Conservation (phyloP, 2,329 filamentous ascomycete genomes). For the Claviceps digitariae region DNA sequence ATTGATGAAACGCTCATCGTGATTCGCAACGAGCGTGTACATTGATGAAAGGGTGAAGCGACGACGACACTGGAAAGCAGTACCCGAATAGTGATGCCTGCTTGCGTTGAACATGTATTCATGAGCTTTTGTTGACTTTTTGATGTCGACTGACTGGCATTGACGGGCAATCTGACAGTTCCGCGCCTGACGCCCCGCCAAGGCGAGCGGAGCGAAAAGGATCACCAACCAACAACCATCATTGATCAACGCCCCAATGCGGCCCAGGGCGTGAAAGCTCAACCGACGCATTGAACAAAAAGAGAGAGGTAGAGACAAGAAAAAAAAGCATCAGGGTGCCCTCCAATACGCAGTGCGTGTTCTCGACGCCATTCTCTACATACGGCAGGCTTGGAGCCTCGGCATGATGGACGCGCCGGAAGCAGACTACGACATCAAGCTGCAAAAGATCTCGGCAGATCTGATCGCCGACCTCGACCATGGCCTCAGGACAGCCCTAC, state of each 20-base stretch:
- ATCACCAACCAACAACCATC: background rate
- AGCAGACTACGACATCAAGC: conserved; percentile 45
- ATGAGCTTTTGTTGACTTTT: background rate
- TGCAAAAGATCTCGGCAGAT: conserved; percentile 46
- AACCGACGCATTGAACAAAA: background rate
- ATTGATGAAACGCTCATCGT: background rate
- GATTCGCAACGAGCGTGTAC: background rate
- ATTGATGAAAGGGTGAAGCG: background rate
- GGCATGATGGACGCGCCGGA: conserved; percentile 50
- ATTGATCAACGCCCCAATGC: no score
- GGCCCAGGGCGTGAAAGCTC: background rate
- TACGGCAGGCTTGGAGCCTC: background rate
- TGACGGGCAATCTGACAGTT: no score
- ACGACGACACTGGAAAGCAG: background rate
- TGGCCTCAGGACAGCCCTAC: conserved; percentile 37
- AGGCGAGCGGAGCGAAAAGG: background rate
- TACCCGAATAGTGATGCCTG: no score
- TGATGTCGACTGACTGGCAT: background rate
- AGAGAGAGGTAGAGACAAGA: no score
- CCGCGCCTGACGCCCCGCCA: background rate
- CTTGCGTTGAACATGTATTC: no score
- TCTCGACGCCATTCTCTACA: no score
- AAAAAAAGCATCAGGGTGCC: no score
- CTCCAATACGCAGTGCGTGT: background rate
- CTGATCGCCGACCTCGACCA: conserved; percentile 45